These are phyloP conservation scores for Ophiostoma ulmi DNA, from an alignment of 2,329 filamentous ascomycete species.

Conservation along the genomic window DNA sequence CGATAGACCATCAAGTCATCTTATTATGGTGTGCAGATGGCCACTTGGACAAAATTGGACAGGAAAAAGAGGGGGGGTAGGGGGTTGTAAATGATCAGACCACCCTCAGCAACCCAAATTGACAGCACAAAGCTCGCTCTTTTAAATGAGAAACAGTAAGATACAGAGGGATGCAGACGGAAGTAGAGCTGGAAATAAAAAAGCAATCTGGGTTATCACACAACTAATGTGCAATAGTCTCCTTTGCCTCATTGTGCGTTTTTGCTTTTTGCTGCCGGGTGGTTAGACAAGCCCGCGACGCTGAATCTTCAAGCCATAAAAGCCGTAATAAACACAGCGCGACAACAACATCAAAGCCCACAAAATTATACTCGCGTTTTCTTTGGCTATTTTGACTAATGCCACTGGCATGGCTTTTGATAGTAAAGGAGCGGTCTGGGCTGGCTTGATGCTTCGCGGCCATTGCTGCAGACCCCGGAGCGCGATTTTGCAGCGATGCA, in stretches of 20 bases:
- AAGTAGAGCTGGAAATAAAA: neutral
- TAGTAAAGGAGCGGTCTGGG: neutral
- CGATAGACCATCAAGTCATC: neutral
- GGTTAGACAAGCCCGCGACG: neutral
- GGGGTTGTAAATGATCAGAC: constrained; percentile 12
- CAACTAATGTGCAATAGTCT: neutral
- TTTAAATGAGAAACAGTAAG: neutral
- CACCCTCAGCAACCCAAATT: neutral
- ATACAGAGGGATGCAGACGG: neutral
- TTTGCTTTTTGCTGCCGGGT: neutral
- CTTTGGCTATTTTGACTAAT: neutral
- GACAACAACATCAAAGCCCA: neutral
- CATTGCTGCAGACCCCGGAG: neutral
- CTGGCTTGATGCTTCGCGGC: neutral
- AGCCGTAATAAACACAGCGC: neutral
- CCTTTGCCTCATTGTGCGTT: neutral
- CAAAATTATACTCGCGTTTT: neutral
- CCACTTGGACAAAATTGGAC: neutral
- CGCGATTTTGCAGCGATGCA: neutral
- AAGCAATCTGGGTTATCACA: neutral
- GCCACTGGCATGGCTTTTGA: neutral
- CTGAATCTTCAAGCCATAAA: neutral
- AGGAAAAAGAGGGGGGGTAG: constrained; percentile 3
- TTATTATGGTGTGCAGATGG: neutral
- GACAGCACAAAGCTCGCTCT: neutral